Base-by-base conservation (phyloP, 2,329 filamentous ascomycete species). In the Phialophora tarda region DNA sequence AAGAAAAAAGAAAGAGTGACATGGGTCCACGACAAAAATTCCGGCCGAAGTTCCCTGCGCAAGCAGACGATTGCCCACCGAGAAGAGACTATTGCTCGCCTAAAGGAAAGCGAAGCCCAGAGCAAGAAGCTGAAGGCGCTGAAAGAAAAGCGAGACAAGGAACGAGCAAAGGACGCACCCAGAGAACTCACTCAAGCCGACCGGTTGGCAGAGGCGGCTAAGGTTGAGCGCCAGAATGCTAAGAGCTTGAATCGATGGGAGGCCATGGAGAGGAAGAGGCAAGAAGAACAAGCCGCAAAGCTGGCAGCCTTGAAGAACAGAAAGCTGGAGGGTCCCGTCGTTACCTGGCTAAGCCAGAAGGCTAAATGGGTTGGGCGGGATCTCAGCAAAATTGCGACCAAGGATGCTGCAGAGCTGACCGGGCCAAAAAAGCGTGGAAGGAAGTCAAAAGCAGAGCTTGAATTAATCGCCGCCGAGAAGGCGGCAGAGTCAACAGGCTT, bases 191-290 rank as follows among this genome's bases (percentile, higher is more conserved):
- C 93, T 5, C 94, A 97, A 78, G 92, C 87, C 53, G 89, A 98
- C 76, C 86, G 93, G 44, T 83, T 97, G 30, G 89, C 87, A 30
- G 92, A 96, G 78, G 93, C 93, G 1, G 91, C 89, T 21, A 81
- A 89, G 60, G 89, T 96, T 6, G 95, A 98, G 78, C 90, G 90
- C 78, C 84, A 89, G 73, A 97, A 99, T 78, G 86, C 90, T 72
- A 96, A 92, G 83, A 98, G 90, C 78, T 81, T 97, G 74, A 97
- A 94, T 75, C 86, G 92, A 63, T 98, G 94, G 93, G 93, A 98
- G 77, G 90, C 92, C 77, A 91, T 92, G 6, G 95, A 99, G 80
- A 93, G 92, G 79, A 88, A 90, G 76, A 88, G 94, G 65, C 91
- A 93, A 71, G 92, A 94, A 73, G 91, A 96, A 75, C 86, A 94